These are phyloP conservation scores for Euphorbia corollata DNA, from an alignment of 441 rosid genomes.

Conservation along the genomic window DNA sequence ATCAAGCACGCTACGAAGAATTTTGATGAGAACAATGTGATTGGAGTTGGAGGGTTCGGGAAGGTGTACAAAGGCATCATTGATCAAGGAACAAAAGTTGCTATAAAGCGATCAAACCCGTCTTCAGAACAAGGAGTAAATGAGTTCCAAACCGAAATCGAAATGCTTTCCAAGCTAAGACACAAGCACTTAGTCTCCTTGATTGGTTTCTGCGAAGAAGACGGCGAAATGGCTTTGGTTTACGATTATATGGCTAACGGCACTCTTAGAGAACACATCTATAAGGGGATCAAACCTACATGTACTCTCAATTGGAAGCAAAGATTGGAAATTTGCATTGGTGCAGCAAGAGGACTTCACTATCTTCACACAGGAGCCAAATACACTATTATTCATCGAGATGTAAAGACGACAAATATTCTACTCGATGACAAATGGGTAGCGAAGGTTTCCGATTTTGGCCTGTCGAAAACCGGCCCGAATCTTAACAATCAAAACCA, in stretches of 20 bases:
- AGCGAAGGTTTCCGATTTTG: constrained; percentile 77
- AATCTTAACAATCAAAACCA: constrained; percentile 50
- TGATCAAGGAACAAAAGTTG: constrained; percentile 60
- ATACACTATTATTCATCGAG: constrained; percentile 73
- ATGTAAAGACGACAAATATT: constrained; percentile 76
- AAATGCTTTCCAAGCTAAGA: constrained; percentile 75
- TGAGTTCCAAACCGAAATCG: constrained; percentile 82
- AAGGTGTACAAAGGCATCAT: constrained; percentile 76
- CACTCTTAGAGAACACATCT: constrained; percentile 63
- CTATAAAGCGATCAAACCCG: constrained; percentile 76
- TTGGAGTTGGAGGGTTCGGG: constrained; percentile 89
- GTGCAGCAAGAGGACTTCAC: constrained; percentile 71
- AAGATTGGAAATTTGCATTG: constrained; percentile 59
- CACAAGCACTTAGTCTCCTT: constrained; percentile 83
- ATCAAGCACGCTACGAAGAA: constrained; percentile 54
- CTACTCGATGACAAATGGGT: constrained; percentile 66
- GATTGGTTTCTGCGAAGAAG: constrained; percentile 81
- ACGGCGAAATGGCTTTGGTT: constrained; percentile 64
- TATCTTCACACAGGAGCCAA: constrained; percentile 76
- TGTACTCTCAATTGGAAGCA: constrained; percentile 48
- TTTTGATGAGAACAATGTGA: constrained; percentile 53
- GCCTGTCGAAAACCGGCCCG: constrained; percentile 69
- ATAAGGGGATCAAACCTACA: constrained; percentile 45
- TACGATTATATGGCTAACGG: constrained; percentile 70
- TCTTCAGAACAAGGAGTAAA: constrained; percentile 75